Conservation (phyloP, 2,329 filamentous ascomycete genomes). For the Hortaea sp. region DNA sequence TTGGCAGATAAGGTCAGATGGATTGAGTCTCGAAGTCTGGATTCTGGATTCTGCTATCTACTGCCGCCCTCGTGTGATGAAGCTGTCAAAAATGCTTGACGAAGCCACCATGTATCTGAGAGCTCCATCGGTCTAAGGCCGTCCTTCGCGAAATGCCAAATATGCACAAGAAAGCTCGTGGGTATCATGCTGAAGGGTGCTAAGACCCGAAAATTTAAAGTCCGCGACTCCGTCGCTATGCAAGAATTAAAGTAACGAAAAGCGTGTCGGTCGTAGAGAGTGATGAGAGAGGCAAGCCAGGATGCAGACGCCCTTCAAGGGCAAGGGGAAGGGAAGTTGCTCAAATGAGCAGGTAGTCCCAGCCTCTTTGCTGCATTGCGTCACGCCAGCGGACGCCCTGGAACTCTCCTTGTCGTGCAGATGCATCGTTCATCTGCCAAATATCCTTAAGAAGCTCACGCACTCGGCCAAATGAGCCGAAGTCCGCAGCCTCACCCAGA, state of each 20-base stretch:
- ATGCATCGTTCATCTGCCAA: constrained; percentile 66
- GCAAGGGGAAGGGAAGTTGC: background rate
- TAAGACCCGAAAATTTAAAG: background rate
- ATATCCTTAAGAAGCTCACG: constrained; percentile 68
- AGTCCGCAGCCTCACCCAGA: constrained; percentile 66
- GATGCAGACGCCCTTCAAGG: constrained; percentile 17
- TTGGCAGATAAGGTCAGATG: too few species aligned
- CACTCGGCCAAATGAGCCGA: constrained; percentile 80
- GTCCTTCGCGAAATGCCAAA: constrained; percentile 5
- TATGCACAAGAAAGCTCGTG: constrained; percentile 4
- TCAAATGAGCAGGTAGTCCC: constrained; percentile 85
- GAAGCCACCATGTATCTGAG: constrained; percentile 10
- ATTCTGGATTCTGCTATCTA: too few species aligned
- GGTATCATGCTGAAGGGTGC: constrained; percentile 12
- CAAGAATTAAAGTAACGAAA: constrained; percentile 8
- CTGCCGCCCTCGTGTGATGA: background rate
- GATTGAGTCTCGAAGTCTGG: too few species aligned
- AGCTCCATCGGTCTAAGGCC: constrained; percentile 26
- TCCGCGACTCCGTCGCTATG: constrained; percentile 23
- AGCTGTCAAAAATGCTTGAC: background rate
- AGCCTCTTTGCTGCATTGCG: constrained; percentile 81
- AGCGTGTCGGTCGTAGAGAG: constrained; percentile 3
- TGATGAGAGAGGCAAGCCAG: constrained; percentile 15
- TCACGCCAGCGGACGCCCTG: constrained; percentile 88
- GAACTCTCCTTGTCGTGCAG: constrained; percentile 35